Evolutionary conservation across 2,329 filamentous ascomycete genomes (phyloP).

Genomic region (Trichoderma sp.): DNA sequence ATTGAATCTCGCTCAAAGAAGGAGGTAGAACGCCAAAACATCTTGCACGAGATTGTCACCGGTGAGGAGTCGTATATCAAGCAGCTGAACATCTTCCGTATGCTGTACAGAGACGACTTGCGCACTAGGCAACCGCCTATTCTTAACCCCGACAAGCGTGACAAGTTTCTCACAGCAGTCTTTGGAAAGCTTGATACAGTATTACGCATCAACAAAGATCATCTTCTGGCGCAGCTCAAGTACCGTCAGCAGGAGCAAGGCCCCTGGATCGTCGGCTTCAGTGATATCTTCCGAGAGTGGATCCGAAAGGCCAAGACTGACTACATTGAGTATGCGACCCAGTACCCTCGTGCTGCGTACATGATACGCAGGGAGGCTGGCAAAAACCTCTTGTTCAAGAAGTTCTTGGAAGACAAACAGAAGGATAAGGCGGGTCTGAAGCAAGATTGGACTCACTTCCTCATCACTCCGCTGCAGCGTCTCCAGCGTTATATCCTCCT

Average conservation of each 20-base stretch:
- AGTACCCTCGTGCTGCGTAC: conserved; percentile 80
- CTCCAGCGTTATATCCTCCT: conserved; percentile 87
- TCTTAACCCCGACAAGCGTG: conserved; percentile 72
- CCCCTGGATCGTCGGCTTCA: conserved; percentile 90
- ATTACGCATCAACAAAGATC: conserved; percentile 87
- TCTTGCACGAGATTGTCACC: conserved; percentile 90
- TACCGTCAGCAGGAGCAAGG: conserved; percentile 97
- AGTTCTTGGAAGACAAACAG: conserved; percentile 78
- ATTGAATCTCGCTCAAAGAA: conserved; percentile 72
- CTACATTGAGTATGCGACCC: conserved; percentile 89
- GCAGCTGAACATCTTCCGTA: conserved; percentile 79
- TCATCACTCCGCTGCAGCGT: conserved; percentile 90
- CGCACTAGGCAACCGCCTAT: conserved; percentile 71
- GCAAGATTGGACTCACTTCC: conserved; percentile 88
- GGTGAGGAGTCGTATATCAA: conserved; percentile 90
- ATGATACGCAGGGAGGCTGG: conserved; percentile 81
- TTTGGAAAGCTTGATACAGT: conserved; percentile 91
- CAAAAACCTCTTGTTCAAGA: conserved; percentile 79
- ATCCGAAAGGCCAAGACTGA: conserved; percentile 86
- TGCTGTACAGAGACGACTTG: conserved; percentile 82
- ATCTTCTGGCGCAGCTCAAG: conserved; percentile 88
- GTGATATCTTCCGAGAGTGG: conserved; percentile 97
- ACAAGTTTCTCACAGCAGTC: conserved; percentile 77
- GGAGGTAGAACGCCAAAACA: conserved; percentile 90
- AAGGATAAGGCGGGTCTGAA: conserved; percentile 77